These are phyloP conservation scores for Nigrospora oryzae DNA, from an alignment of 2,329 filamentous ascomycete genomes.

Conservation along the genomic window DNA sequence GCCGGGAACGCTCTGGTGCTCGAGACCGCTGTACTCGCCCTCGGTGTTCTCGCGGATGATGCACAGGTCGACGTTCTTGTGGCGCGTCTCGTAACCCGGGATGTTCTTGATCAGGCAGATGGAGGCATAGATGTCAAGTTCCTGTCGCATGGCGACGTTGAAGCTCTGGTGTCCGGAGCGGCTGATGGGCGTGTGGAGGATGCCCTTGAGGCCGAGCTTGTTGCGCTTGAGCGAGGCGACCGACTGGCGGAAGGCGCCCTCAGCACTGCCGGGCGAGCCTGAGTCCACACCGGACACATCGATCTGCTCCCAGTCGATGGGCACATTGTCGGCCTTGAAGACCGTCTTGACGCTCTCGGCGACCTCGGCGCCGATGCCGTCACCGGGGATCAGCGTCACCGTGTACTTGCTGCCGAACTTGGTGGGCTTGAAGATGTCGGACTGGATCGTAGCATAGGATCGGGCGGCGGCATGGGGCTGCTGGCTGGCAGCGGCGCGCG, in stretches of 20 bases:
- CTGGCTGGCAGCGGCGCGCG: constrained; percentile 37
- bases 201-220: constrained; percentile 98
- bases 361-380: constrained; percentile 96
- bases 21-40: constrained; percentile 97
- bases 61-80: constrained; percentile 95
- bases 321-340: constrained; percentile 99
- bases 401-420: constrained; percentile 99
- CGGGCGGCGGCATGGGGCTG: constrained; percentile 35
- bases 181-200: constrained; percentile 94
- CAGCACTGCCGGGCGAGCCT: constrained; percentile 71
- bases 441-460: constrained; percentile 73
- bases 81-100: constrained; percentile 93
- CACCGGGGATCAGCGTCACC: constrained; percentile 95
- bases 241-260: constrained; percentile 91
- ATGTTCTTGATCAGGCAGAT: constrained; percentile 99
- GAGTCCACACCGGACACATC: constrained; percentile 88
- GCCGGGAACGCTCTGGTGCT: constrained; percentile 94
- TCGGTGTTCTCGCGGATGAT: constrained; percentile 99
- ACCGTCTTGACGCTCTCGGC: constrained; percentile 97
- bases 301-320: constrained; percentile 97
- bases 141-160: constrained; percentile 98
- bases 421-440: constrained; percentile 97
- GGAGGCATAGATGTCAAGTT: constrained; percentile 98
- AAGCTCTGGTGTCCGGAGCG: constrained; percentile 97
- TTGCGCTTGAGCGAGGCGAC: constrained; percentile 95